Base-by-base conservation (phyloP, 2,329 filamentous ascomycete genomes). In the Colletotrichum gigasporum region DNA sequence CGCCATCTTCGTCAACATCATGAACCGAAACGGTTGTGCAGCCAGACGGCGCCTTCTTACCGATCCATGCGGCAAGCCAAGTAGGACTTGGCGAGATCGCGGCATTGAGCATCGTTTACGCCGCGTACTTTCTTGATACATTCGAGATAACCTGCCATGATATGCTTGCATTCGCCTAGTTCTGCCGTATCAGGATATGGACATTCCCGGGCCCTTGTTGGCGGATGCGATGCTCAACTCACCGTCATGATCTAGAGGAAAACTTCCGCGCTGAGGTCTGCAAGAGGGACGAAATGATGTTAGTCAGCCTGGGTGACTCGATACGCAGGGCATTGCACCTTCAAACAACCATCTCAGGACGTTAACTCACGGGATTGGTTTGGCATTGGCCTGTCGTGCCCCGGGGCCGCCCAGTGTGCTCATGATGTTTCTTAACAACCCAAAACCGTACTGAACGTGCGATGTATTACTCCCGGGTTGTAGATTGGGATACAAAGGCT, bases 181-280 rank as follows among this genome's bases (percentile, higher is more conserved):
- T 12, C 52, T 24, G 8, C 12, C 9, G 34, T n/a, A 26, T 66
- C 39, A 59, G 60, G 35, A 52, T 28, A 30, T 20, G 22, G n/a
- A n/a, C n/a, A n/a, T n/a, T n/a, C n/a, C n/a, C n/a, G n/a, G n/a
- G n/a, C n/a, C n/a, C n/a, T n/a, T n/a, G n/a, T n/a, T n/a, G n/a
- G n/a, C n/a, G n/a, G n/a, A n/a, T 52, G 11, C 24, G 16, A 35
- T 47, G 9, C 26, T 28, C 9, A n/a, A 68, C 78, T 69, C 71
- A 82, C 82, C 93, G 77, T 97, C 94, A 72, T 97, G 94, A 78
- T 98, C 95, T 59, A 98, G 88, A n/a, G 95, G 95, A 74, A 98
- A 98, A 72, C 93, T 96, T 59, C 95, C 95, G 71, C 94, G 90
- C 76, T 97, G 92, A 5, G 95, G 95, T 61, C 93, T 96, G 26